Evolutionary conservation across 83 land plant species (phyloP), one percentile per base, ranked within the genome.

Genomic region (Picea abies): DNA sequence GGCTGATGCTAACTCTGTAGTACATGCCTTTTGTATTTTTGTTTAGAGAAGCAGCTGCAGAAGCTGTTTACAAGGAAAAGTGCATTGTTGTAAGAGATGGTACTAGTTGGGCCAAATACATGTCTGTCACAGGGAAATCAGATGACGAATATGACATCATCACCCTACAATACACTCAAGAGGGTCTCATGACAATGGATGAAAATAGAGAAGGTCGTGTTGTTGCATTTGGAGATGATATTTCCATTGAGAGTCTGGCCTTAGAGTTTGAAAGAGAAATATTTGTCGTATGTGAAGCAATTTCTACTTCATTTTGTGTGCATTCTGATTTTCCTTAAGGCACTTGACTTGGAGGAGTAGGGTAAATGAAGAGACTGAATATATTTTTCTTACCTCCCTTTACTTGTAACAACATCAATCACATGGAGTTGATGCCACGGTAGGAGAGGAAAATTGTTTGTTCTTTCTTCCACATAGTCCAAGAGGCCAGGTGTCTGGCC

Each of bases 41-140:
- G 44, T 19, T 17, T 82, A 86, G 88, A 73, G 88, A 86, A n/a
- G 41, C 71, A 19, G 88, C 88, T 23, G 78, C 79, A 75, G 88
- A 86, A 69, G 80, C 89, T 8, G 84, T 87, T 14, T 84, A 81
- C 60, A 87, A 87, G 83, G 89, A 87, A 62, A 77, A 65, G 15
- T 84, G 87, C 80, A 76, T 84, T 61, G 49, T 80, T 72, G 87
- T 87, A 22, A 39, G 75, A 8, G 80, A 87, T 72, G 95, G 92
- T 5, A 77, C 82, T 56, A 87, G 90, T 79, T 96, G 98, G 98
- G 98, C 90, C 52, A 96, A 96, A 79, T 96, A 94, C 88, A 96
- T 96, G 98, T 94, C 95, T 25, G 81, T 92, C 67, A 89, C 92
- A 7, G 97, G 98, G 32, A 86, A 88, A 0, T 78, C 83, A 39